A percentile compares a stretch with the other conserved stretches of the same genome.
These are phyloP conservation scores for Cystofilobasidium bisporidii DNA, from an alignment of 768 basidiomycete species.

Conservation along the genomic window DNA sequence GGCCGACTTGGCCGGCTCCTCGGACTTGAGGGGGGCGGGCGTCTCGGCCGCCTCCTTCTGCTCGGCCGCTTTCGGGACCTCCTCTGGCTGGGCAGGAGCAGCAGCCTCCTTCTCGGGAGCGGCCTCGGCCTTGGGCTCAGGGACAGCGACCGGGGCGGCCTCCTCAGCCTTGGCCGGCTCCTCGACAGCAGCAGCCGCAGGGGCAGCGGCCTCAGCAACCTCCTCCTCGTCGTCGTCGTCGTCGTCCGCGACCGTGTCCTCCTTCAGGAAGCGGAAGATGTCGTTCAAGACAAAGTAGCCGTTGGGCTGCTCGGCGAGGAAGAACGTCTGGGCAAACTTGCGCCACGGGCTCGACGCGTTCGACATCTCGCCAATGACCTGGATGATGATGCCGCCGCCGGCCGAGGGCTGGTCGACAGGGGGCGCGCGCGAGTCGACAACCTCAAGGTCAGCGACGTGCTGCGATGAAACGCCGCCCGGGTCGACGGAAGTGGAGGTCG, in stretches of 20 bases:
- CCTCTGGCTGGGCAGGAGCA: conserved; percentile 36
- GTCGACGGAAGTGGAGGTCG: too few relatives aligned
- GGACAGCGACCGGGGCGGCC: conserved; percentile 9
- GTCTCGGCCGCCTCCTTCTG: not conserved
- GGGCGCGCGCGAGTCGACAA: too few relatives aligned
- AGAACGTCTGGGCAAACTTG: conserved; percentile 99
- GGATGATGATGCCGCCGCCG: conserved; percentile 92
- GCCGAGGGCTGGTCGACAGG: conserved; percentile 52
- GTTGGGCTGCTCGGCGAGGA: conserved; percentile 97
- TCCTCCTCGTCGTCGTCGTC: conserved; percentile 43
- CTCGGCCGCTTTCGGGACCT: conserved; percentile 19
- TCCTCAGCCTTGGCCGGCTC: conserved; percentile 35
- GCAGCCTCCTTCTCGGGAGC: conserved; percentile 48
- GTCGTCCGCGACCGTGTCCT: conserved; percentile 75
- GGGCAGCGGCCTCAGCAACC: too few relatives aligned
- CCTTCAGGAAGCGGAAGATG: conserved; percentile 98
- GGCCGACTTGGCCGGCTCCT: too few relatives aligned
- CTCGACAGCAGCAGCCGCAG: too few relatives aligned
- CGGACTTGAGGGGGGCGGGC: not conserved
- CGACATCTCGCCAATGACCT: conserved; percentile 98
- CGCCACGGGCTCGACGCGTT: conserved; percentile 85
- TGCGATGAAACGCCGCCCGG: too few relatives aligned
- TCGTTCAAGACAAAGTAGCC: conserved; percentile 99
- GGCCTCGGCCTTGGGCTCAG: conserved; percentile 70
- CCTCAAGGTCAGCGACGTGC: too few relatives aligned